Evolutionary conservation across 1,284 basidiomycete species (phyloP).

Genomic region (Rhodofomes roseus): DNA sequence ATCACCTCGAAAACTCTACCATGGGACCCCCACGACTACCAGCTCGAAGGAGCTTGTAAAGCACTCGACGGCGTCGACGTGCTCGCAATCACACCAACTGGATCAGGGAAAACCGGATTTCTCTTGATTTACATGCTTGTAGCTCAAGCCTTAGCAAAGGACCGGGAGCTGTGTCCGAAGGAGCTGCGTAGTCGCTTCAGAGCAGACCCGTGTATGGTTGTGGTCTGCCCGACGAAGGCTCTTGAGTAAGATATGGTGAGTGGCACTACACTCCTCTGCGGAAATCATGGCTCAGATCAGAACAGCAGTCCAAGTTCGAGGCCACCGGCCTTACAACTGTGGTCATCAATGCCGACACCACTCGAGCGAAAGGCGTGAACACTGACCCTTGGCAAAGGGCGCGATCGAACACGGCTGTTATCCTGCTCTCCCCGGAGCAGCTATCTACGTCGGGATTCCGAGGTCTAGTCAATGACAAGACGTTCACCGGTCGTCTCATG

Average conservation of each 20-base stretch:
- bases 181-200: too few species aligned
- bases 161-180: conserved; percentile 5
- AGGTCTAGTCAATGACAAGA: neutral
- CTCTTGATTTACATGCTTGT: neutral
- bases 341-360: neutral
- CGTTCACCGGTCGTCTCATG: neutral
- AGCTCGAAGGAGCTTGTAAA: neutral
- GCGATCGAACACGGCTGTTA: neutral
- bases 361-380: neutral
- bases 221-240: neutral
- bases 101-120: neutral
- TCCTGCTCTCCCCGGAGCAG: conserved; percentile 1
- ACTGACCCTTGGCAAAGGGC: neutral
- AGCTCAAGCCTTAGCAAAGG: neutral
- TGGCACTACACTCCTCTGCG: neutral
- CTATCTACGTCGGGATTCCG: neutral
- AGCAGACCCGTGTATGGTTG: neutral
- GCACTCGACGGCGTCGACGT: neutral
- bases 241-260: neutral
- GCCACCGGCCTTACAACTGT: neutral
- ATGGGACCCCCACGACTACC: conserved; percentile 11
- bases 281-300: too few species aligned
- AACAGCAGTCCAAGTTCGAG: neutral
- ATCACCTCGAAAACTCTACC: neutral
- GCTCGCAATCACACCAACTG: neutral